These are phyloP conservation scores for Leccinum olivaceopallidum DNA, from an alignment of 768 basidiomycete species.

Conservation along the genomic window DNA sequence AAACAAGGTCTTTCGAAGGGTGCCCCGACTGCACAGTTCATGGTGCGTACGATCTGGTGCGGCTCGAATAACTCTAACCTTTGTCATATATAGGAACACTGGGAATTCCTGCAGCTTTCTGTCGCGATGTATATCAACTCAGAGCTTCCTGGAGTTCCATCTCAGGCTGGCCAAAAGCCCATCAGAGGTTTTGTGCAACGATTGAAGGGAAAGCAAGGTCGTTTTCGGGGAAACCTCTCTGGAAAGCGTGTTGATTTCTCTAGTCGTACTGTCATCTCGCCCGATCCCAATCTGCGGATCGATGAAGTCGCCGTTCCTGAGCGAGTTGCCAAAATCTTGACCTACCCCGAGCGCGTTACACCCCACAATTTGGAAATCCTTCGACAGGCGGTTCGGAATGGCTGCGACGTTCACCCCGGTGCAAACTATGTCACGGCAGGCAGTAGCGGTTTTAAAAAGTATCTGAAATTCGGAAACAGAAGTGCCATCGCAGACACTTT, in stretches of 20 bases:
- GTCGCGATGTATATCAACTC: constrained; percentile 99
- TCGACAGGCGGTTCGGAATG: constrained; percentile 79
- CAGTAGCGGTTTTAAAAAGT: constrained; percentile 81
- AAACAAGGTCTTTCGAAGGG: constrained; percentile 89
- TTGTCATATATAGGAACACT: constrained; percentile 71
- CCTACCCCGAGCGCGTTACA: constrained; percentile 96
- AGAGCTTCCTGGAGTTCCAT: constrained; percentile 89
- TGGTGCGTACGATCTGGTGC: constrained; percentile 47
- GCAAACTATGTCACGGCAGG: constrained; percentile 91
- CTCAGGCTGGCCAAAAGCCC: constrained; percentile 86
- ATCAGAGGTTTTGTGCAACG: constrained; percentile 98
- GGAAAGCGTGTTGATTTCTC: constrained; percentile 99
- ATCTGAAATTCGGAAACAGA: constrained; percentile 83
- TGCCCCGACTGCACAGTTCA: constrained; percentile 83
- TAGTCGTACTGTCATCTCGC: constrained; percentile 96
- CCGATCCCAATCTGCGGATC: constrained; percentile 97
- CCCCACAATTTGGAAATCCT: constrained; percentile 82
- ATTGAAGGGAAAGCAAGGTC: constrained; percentile 97
- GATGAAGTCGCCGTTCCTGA: constrained; percentile 98
- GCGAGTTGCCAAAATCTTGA: constrained; percentile 91
- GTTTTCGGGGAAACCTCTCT: constrained; percentile 96
- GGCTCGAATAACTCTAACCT: constrained; percentile 4
- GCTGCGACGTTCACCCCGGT: constrained; percentile 88
- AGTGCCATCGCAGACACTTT: constrained; percentile 79
- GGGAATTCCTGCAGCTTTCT: constrained; percentile 94